Evolutionary conservation across 2,329 filamentous ascomycete genomes (phyloP), one percentile per base, ranked within the genome.

Genomic region (Botrytis cinerea): DNA sequence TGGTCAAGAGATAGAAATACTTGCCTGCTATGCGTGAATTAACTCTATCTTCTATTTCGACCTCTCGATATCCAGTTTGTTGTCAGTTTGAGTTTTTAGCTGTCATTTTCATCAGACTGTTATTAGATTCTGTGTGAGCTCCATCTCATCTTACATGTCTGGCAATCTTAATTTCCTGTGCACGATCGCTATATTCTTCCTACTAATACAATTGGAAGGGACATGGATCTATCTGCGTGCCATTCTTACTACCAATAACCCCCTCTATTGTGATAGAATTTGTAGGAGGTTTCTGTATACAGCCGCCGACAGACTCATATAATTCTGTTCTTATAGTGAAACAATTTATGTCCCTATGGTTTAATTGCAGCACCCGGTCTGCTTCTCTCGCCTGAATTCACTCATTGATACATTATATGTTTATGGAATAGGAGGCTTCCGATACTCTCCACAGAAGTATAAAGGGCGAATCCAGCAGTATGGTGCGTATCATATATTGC

Each of bases 41-140:
- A 16, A n/a, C 2, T n/a, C 5, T 51, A 1, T 51, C 48, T n/a
- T 51, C 5, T 7, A 7, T 16, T 51, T 51, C 4, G 48, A 16
- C 25, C n/a, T n/a, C 12, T n/a, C 12, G 12, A n/a, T 16, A 51
- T n/a, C 16, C 4, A 16, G n/a, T 14, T 16, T 16, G 2, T n/a
- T n/a, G 12, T n/a, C 48, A 51, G 5, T 16, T 51, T 0, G 3
- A 16, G 5, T 0, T 51, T 7, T 51, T n/a, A 3, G 4, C 2
- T 51, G 48, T 51, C 12, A 51, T 1, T n/a, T 14, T 51, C n/a
- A n/a, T 5, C 22, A 25, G 46, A 51, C 46, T 6, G 22, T 25
- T 51, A 4, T 51, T 51, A 25, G 46, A 51, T 25, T 25, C 0
- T 48, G 46, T 25, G 12, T 25, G 46, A 22, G 22, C 46, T 48